These are phyloP conservation scores for Neostapfia colusana DNA, from an alignment of 176 grass and related monocot species.

Conservation along the genomic window DNA sequence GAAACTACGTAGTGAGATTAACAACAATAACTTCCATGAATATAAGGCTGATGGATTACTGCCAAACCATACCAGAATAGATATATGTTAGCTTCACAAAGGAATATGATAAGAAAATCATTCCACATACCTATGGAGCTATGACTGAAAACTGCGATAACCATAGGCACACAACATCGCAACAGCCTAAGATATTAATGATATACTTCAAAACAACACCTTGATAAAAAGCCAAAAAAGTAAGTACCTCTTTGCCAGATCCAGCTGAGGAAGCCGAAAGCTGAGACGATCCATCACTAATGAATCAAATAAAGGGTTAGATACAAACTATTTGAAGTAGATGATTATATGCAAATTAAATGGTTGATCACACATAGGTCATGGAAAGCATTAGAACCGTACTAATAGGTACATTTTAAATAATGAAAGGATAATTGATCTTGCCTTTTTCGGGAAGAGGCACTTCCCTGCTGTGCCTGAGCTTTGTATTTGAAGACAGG, in stretches of 20 bases:
- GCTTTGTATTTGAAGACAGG: constrained; percentile 90
- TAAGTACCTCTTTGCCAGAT: constrained; percentile 58
- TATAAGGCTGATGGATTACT: constrained; percentile 7
- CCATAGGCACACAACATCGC: neutral
- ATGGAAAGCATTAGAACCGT: neutral
- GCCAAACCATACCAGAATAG: constrained; percentile 17
- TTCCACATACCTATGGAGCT: neutral
- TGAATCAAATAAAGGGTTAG: constrained; percentile 39
- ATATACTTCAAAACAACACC: constrained; percentile 10
- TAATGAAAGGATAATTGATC: constrained; percentile 35
- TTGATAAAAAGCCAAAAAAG: neutral
- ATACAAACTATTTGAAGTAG: neutral
- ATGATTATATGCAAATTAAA: constrained; percentile 6
- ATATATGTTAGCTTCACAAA: constrained; percentile 7
- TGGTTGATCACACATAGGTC: neutral
- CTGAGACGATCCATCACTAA: constrained; percentile 59
- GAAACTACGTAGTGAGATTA: constrained; percentile 13
- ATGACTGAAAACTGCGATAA: neutral
- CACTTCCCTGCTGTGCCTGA: constrained; percentile 36
- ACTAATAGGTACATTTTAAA: constrained; percentile 11
- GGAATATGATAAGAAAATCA: constrained; percentile 25
- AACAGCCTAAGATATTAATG: constrained; percentile 20
- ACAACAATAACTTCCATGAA: constrained; percentile 19
- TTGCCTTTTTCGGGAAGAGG: constrained; percentile 57
- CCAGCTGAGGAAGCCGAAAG: constrained; percentile 38